These are phyloP conservation scores for Xylaria sp. DNA, from an alignment of 2,329 filamentous ascomycete species.

Conservation along the genomic window DNA sequence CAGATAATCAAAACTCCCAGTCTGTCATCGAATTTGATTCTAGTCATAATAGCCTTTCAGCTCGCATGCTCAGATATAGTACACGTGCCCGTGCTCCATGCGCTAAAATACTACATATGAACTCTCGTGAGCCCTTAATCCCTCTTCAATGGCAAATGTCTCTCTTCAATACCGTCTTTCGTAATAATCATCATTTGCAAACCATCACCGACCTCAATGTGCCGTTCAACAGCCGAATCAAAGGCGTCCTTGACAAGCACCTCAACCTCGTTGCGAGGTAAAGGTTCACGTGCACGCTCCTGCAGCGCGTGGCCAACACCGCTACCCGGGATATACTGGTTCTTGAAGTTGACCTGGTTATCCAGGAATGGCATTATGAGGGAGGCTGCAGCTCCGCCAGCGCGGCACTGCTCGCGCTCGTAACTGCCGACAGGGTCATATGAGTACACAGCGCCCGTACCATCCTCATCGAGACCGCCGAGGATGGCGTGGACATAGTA, in stretches of 20 bases:
- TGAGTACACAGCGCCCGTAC: constrained; percentile 92
- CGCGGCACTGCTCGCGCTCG: constrained; percentile 95
- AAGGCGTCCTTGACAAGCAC: constrained; percentile 96
- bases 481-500: constrained; percentile 98
- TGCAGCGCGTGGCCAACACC: constrained; percentile 84
- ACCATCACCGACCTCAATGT: constrained; percentile 98
- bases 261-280: constrained; percentile 80
- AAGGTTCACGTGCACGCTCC: constrained; percentile 75
- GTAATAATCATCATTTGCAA: constrained; percentile 97
- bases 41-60: constrained; percentile 32
- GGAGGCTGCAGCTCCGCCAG: constrained; percentile 89
- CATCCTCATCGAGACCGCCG: constrained; percentile 92
- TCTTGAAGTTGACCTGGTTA: constrained; percentile 99
- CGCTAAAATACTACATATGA: constrained; percentile 33
- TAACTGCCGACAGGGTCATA: constrained; percentile 99
- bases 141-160: constrained; percentile 85
- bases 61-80: constrained; percentile 38
- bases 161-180: constrained; percentile 87
- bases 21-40: constrained; percentile 5
- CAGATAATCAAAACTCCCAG: background rate
- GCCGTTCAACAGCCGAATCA: constrained; percentile 96
- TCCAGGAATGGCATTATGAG: constrained; percentile 99
- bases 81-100: constrained; percentile 31
- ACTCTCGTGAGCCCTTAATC: constrained; percentile 66
- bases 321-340: constrained; percentile 91